Evolutionary conservation across 139 green algal genomes (phyloP), one percentile per base, ranked within the genome.

Genomic region (Micromonas pusilla): DNA sequence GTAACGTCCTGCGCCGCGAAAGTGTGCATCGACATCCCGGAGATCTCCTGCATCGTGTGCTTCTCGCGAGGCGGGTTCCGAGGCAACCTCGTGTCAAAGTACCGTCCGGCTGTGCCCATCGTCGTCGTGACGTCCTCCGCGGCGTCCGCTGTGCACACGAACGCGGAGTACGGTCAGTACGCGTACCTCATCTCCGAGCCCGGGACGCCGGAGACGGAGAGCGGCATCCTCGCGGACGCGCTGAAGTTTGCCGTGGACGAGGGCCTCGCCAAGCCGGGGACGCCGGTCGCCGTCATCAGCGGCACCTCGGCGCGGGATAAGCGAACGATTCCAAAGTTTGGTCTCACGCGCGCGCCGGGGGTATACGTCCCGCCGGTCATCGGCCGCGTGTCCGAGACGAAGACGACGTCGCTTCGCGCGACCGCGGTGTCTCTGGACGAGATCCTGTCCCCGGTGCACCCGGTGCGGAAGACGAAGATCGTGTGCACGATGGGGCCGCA

Each of bases 81-180:
- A 16, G 78, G 83, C 0, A 74, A 83, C 53, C 66, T 90, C 68
- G 60, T 90, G 33, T 78, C 88, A 73, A 92, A 92, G 85, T 92
- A 92, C 85, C 80, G 83, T 30, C 86, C 88, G 31, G 82, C 72
- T 38, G 80, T 84, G 21, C 87, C 87, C 0, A 82, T 89, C 32
- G 78, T 91, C 30, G 78, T 89, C 31, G 85, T 91, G 54, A 89
- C 87, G 25, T 73, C 73, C 23, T 16, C 19, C 13, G 62, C 38
- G 9, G 9, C 9, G 9, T 31, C 63, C 21, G 21, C n/a, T 6
- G 20, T 31, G 20, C 70, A 76, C 34, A 68, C 60, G 60, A 68
- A 68, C 60, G 23, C 60, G 6, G 25, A 25, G 25, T 68, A 36
- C 26, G 60, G 60, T 16, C 60, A 68, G 60, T 68, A 68, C 60